Base-by-base conservation (phyloP, 371 early-diverging fungal genomes). In the Rhizopus sp. region DNA sequence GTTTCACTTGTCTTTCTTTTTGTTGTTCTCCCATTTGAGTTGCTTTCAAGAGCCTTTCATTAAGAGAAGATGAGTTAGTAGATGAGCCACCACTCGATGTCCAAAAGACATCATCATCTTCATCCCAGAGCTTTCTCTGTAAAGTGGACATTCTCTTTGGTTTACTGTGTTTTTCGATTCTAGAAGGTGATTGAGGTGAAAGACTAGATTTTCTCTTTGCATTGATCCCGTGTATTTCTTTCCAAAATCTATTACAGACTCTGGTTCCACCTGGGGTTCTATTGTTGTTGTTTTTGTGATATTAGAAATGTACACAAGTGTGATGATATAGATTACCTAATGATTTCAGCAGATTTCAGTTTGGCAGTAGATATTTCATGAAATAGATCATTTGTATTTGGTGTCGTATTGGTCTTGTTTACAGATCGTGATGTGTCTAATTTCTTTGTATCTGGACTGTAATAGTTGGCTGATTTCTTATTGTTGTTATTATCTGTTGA, bases 211-310 rank as follows among this genome's bases (percentile, higher is more conserved):
- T 45, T 50, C 45, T 50, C 23, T 47, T 49, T 3, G 48, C 45
- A 51, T 37, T 39, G 8, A 34, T 4, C 12, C 29, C 47, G 7
- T 47, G 47, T 47, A 29, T 67, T 34, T 67, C 67, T 56, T 59
- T 59, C 67, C 67, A 67, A 12, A 67, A 67, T 5, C 57, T 55
- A 50, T 67, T 62, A 31, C 53, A 55, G 35, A 58, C 42, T 13
- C 52, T 55, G 15, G 51, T 59, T 5, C 63, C 67, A 44, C 67
- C 63, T 15, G 67, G 67, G 17, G 67, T 59, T 9, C 67, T 67
- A 48, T 15, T 45, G 4, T 8, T 34, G 39, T 9, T 7, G 23
- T 17, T 47, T 33, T 7, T 2, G 4, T 31, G 7, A 16, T 8
- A 9, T 29, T 35, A 41, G 3, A 38, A 2, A 38, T 31, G 10